Evolutionary conservation across 352 stramenopile species (phyloP).

Genomic region (Phytophthora megakarya): DNA sequence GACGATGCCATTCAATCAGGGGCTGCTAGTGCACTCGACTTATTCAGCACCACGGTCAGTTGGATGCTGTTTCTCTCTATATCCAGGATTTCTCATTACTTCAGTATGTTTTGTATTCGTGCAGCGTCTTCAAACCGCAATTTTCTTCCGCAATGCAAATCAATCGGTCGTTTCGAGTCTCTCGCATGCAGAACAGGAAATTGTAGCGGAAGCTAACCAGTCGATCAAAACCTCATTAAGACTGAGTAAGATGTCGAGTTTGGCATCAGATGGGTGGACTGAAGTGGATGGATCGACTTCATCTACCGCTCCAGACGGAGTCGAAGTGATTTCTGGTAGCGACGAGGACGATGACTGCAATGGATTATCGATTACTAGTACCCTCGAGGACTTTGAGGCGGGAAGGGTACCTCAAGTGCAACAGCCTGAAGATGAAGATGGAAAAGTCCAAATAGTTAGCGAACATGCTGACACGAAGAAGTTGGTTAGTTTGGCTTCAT

Average conservation of each 20-base stretch:
- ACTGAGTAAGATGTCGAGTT: constrained; percentile 39
- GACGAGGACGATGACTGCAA: constrained; percentile 37
- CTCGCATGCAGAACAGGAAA: constrained; percentile 55
- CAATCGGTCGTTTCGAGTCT: constrained; percentile 57
- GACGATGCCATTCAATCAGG: constrained; percentile 45
- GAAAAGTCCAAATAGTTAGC: background rate
- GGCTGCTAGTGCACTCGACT: constrained; percentile 42
- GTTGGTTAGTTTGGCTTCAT: constrained; percentile 36
- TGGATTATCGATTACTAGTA: constrained; percentile 54
- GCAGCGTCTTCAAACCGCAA: constrained; percentile 69
- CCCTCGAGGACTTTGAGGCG: constrained; percentile 67
- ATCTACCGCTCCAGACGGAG: constrained; percentile 27
- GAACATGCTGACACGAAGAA: constrained; percentile 5
- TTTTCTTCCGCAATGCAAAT: constrained; percentile 77
- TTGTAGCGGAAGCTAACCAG: constrained; percentile 49
- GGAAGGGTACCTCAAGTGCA: constrained; percentile 32
- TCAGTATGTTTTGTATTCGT: constrained; percentile 1
- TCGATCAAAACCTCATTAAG: constrained; percentile 24
- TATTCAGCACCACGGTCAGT: constrained; percentile 73
- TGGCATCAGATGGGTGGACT: constrained; percentile 45
- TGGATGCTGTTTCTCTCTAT: background rate
- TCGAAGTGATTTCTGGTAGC: constrained; percentile 34
- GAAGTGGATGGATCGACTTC: constrained; percentile 46
- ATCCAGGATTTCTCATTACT: background rate
- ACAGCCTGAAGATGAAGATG: background rate